These are phyloP conservation scores for Crithidia sp. DNA, from an alignment of 208 protist genomes.

Conservation along the genomic window DNA sequence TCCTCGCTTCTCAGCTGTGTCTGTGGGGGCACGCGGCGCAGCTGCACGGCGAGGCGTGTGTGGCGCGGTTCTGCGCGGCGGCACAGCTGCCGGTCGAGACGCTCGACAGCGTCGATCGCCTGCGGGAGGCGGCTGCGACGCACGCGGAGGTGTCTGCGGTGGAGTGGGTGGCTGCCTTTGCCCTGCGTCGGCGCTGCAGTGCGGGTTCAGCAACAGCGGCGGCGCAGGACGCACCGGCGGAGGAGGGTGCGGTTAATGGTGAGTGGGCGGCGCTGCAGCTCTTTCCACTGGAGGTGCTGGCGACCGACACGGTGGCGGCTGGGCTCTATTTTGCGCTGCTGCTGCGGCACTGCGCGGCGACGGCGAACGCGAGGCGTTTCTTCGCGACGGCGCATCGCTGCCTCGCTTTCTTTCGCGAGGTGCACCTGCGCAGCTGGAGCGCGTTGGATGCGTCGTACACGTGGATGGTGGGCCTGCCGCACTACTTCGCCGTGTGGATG, in stretches of 20 bases:
- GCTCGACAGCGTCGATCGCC: slow-evolving; percentile 22
- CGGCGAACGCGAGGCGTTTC: slow-evolving; percentile 30
- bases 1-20: slow-evolving; percentile 30
- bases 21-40: slow-evolving; percentile 7
- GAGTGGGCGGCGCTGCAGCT: slow-evolving; percentile 8
- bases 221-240: background rate
- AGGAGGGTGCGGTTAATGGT: background rate
- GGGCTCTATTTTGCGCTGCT: slow-evolving; percentile 23
- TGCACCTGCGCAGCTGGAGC: slow-evolving; percentile 63
- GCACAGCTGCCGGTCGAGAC: slow-evolving; percentile 32
- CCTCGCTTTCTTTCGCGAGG: slow-evolving; percentile 49
- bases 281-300: slow-evolving; percentile 30
- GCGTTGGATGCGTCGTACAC: slow-evolving; percentile 60
- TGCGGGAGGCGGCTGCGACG: slow-evolving; percentile 6
- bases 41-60: background rate
- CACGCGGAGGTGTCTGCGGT: slow-evolving; percentile 18
- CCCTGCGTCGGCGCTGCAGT: background rate
- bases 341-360: slow-evolving; percentile 25
- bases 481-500: slow-evolving; percentile 48
- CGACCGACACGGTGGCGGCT: slow-evolving; percentile 15
- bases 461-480: slow-evolving; percentile 61
- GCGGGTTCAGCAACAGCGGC: background rate
- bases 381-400: slow-evolving; percentile 35
- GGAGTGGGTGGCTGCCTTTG: slow-evolving; percentile 31
- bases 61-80: slow-evolving; percentile 6